phyloP scores from a whole-genome alignment of 305 asterid genomes.

The Fraxinus platypoda region DNA sequence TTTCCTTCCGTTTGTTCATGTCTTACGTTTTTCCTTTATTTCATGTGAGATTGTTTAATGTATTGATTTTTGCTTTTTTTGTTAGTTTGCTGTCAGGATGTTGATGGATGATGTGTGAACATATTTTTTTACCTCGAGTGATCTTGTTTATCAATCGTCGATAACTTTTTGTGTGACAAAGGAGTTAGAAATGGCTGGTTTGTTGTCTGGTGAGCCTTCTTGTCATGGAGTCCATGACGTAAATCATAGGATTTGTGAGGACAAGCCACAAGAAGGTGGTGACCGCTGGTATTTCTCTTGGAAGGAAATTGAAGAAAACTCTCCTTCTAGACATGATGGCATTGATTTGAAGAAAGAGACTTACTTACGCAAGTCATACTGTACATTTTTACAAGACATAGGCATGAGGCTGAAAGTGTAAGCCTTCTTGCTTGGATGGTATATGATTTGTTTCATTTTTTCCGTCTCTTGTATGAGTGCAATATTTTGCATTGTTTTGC shows the following conservation, averaged over 20 bases:
- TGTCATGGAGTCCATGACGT: conserved; percentile 55
- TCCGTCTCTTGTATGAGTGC: background rate
- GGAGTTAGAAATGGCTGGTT: conserved; percentile 54
- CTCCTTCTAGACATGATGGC: conserved; percentile 77
- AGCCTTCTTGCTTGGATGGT: conserved; percentile 27
- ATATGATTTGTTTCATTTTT: background rate
- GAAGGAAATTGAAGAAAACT: conserved; percentile 73
- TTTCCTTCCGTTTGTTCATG: background rate
- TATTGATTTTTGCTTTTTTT: conserved; percentile 1
- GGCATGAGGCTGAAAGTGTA: conserved; percentile 88
- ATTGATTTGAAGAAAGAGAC: conserved; percentile 77
- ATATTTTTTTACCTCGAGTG: conserved; percentile 23
- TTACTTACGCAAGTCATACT: conserved; percentile 69
- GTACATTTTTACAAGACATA: conserved; percentile 69
- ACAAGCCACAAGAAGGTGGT: conserved; percentile 54
- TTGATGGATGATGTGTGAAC: conserved; percentile 23
- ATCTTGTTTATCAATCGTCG: conserved; percentile 16
- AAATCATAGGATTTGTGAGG: conserved; percentile 43
- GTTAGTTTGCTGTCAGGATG: conserved; percentile 19
- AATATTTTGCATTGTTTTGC: background rate
- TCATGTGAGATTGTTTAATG: background rate
- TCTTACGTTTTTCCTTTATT: background rate
- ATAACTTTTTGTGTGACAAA: conserved; percentile 25
- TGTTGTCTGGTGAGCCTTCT: conserved; percentile 55
- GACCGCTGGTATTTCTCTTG: conserved; percentile 70